phyloP scores from a whole-genome alignment of 2,329 filamentous ascomycete genomes.

The Clarireedia paspali region DNA sequence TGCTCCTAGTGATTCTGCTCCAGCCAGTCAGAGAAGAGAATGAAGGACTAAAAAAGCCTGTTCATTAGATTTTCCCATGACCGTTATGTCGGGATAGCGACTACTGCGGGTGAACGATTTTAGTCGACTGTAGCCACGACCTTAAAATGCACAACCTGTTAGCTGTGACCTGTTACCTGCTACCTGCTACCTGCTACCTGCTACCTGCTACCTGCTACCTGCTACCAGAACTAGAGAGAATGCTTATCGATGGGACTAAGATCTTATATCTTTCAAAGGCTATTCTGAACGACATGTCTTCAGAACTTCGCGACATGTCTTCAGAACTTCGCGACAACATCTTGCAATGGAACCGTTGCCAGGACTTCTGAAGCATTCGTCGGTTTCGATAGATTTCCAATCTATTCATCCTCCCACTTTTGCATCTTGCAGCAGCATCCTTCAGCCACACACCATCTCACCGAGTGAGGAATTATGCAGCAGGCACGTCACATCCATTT shows the following conservation, averaged over 20 bases:
- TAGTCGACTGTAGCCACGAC: slow-evolving; percentile 8
- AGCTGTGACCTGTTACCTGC: neutral
- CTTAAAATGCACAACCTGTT: slow-evolving; percentile 5
- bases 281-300: slow-evolving; percentile 8
- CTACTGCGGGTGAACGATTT: slow-evolving; percentile 11
- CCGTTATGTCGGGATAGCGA: slow-evolving; percentile 9
- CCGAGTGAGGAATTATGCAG: slow-evolving; percentile 9
- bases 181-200: too few relatives aligned
- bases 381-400: neutral
- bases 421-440: neutral
- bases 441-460: slow-evolving; percentile 9
- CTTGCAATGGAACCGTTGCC: neutral
- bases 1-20: slow-evolving; percentile 1
- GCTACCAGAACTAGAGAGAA: neutral
- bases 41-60: slow-evolving; percentile 2
- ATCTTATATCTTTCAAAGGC: slow-evolving; percentile 5
- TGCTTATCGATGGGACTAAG: slow-evolving; percentile 8
- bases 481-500: slow-evolving; percentile 6
- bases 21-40: slow-evolving; percentile 1
- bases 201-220: too few relatives aligned
- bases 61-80: slow-evolving; percentile 9
- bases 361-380: neutral
- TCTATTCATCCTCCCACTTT: slow-evolving; percentile 1
- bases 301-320: too few relatives aligned
- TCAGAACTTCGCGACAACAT: neutral